A percentile compares a stretch with the other conserved stretches of the same genome.
phyloP scores from a whole-genome alignment of 805 yeast species.

The Lipomyces orientalis region DNA sequence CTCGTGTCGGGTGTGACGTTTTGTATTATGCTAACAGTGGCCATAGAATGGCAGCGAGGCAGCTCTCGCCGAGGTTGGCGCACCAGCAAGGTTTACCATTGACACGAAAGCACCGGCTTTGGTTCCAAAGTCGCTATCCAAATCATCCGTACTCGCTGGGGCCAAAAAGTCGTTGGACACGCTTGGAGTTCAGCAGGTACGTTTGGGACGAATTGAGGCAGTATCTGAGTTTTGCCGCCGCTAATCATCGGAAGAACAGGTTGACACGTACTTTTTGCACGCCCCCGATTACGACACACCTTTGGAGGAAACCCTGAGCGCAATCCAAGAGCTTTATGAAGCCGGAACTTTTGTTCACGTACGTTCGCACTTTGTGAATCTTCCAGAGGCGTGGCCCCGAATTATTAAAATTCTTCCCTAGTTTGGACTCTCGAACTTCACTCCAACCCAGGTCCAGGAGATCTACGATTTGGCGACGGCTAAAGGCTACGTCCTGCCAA shows the following conservation, averaged over 20 bases:
- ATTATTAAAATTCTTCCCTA: background rate
- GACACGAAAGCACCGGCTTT: conserved; percentile 39
- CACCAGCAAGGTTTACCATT: conserved; percentile 27
- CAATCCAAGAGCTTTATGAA: conserved; percentile 37
- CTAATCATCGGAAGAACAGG: conserved; percentile 4
- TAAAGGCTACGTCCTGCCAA: conserved; percentile 39
- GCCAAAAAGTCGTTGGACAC: conserved; percentile 31
- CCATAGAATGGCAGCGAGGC: conserved; percentile 31
- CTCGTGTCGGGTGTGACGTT: background rate
- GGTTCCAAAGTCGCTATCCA: conserved; percentile 20
- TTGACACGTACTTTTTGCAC: conserved; percentile 38
- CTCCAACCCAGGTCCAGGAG: conserved; percentile 36
- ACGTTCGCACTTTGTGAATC: background rate
- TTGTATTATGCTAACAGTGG: background rate
- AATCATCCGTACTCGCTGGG: conserved; percentile 29
- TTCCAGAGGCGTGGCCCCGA: background rate
- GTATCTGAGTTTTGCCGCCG: background rate
- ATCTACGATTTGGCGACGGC: conserved; percentile 32
- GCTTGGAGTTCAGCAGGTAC: conserved; percentile 22
- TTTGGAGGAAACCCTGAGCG: conserved; percentile 38
- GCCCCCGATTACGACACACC: conserved; percentile 39
- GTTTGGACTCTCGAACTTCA: conserved; percentile 42
- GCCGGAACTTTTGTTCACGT: conserved; percentile 37
- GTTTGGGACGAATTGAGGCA: too few relatives aligned
- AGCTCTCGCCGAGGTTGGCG: conserved; percentile 28